Conservation (phyloP, 2,329 filamentous ascomycete genomes). For the Nannizziopsis barbatae region DNA sequence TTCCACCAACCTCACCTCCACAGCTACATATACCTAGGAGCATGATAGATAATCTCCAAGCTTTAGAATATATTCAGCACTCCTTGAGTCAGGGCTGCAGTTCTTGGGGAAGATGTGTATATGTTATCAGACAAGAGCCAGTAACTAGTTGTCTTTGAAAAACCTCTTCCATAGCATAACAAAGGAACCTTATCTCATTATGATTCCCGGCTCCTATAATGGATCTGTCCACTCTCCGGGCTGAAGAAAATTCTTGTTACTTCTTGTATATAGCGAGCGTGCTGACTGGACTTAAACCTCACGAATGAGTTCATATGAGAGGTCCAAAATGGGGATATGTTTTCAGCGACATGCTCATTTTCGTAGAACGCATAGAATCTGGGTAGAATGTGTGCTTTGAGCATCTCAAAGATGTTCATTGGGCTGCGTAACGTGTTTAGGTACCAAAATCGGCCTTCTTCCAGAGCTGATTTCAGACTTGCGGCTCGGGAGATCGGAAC, state of each 20-base stretch:
- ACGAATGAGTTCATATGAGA: slow-evolving; percentile 12
- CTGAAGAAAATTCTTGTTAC: slow-evolving; percentile 7
- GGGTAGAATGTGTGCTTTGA: slow-evolving; percentile 1
- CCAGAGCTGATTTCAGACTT: slow-evolving; percentile 2
- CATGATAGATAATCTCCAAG: too few species aligned
- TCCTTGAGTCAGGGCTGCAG: too few species aligned
- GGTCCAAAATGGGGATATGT: slow-evolving; percentile 11
- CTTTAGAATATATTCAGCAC: too few species aligned
- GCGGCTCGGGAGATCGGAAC: neutral
- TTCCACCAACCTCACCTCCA: too few species aligned
- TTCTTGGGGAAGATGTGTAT: too few species aligned
- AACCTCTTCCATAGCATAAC: too few species aligned
- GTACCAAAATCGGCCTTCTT: slow-evolving; percentile 12
- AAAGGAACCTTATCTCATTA: too few species aligned
- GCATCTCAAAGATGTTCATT: slow-evolving; percentile 11
- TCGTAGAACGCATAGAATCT: slow-evolving; percentile 1
- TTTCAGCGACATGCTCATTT: neutral
- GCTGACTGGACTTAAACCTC: slow-evolving; percentile 6
- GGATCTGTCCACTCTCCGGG: too few species aligned
- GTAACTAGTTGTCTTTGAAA: too few species aligned
- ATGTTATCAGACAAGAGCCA: too few species aligned
- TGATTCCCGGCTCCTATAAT: too few species aligned
- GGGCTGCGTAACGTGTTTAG: slow-evolving; percentile 7
- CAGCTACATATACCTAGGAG: too few species aligned
- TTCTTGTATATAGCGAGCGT: slow-evolving; percentile 7